Base-by-base conservation (phyloP, 371 early-diverging fungal species). In the Umbelopsis sp. region DNA sequence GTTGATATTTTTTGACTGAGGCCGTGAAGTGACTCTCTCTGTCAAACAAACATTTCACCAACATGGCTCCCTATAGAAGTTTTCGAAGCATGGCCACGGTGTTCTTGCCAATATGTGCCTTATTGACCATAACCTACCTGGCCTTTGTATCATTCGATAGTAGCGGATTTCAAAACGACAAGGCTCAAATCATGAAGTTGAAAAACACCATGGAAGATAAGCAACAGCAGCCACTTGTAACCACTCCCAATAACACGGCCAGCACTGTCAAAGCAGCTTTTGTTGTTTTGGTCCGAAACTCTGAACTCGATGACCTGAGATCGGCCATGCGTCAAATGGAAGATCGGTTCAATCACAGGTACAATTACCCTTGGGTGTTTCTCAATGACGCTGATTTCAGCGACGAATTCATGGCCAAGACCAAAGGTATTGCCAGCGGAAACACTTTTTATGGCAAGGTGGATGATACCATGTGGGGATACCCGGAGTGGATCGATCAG, bases 321-420 rank as follows among this genome's bases (percentile, higher is more conserved):
- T 74, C 73, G 7, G 86, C 94, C 0, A 85, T 98, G 78, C 80
- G 78, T 12, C 86, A 91, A 73, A 82, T 96, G 38, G 96, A 97
- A 75, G 89, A 91, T 65, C 76, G 89, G 32, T 96, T 96, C 77
- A 98, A 98, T 71, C 84, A 79, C 53, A 79, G 85, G 25, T 93
- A 82, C 81, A 79, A 90, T 69, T 98, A 97, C 74, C 96, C 97
- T 4, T 98, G 95, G 81, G 93, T 98, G 37, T 92, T 92, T 72
- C 66, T 93, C 35, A 94, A 93, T 72, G 93, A 98, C 65, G 81
- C 84, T 38, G 92, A 93, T 0, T 98, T 97, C 69, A 87, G 91
- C 1, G 85, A 89, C 0, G 85, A 89, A 63, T 98, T 98, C 74
- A 91, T 89, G 72, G 73, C 76, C 12, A 20, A 70, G 69, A 84